Percentiles rank a stretch among this genome's conserved stretches.
phyloP scores from a whole-genome alignment of 148 eudicot genomes.

The Camellia japonica region DNA sequence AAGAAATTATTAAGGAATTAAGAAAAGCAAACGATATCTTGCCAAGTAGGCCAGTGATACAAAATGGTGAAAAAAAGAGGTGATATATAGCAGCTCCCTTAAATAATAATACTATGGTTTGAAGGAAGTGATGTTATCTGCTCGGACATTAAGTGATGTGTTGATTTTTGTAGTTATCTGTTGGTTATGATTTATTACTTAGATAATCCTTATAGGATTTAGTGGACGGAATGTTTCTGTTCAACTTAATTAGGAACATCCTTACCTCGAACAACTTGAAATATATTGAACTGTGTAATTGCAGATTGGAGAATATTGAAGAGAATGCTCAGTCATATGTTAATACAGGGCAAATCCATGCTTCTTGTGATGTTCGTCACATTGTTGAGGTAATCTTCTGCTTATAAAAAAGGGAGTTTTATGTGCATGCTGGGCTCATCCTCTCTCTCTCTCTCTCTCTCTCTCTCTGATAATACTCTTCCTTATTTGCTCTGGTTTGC shows the following conservation, averaged over 20 bases:
- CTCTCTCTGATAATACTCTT: too few relatives aligned
- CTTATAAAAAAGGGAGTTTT: neutral
- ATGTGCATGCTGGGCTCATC: neutral
- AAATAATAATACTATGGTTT: neutral
- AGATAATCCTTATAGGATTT: conserved; percentile 4
- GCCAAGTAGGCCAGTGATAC: too few relatives aligned
- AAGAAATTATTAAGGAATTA: too few relatives aligned
- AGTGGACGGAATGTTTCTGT: neutral
- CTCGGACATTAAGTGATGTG: neutral
- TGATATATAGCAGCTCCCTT: too few relatives aligned
- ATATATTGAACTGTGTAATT: conserved; percentile 2
- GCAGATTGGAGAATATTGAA: conserved; percentile 78
- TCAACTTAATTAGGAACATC: neutral
- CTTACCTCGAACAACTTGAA: neutral
- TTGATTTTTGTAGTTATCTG: neutral
- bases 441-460: neutral
- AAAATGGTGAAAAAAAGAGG: too few relatives aligned
- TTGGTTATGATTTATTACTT: conserved; percentile 5
- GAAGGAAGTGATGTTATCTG: neutral
- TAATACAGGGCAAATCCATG: conserved; percentile 54
- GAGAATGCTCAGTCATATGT: conserved; percentile 76
- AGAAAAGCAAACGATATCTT: too few relatives aligned
- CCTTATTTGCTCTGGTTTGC: conserved; percentile 7
- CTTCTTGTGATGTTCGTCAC: conserved; percentile 50
- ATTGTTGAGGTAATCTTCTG: conserved; percentile 40